phyloP scores from a whole-genome alignment of 768 basidiomycete species.

The Glaciozyma martinii region DNA sequence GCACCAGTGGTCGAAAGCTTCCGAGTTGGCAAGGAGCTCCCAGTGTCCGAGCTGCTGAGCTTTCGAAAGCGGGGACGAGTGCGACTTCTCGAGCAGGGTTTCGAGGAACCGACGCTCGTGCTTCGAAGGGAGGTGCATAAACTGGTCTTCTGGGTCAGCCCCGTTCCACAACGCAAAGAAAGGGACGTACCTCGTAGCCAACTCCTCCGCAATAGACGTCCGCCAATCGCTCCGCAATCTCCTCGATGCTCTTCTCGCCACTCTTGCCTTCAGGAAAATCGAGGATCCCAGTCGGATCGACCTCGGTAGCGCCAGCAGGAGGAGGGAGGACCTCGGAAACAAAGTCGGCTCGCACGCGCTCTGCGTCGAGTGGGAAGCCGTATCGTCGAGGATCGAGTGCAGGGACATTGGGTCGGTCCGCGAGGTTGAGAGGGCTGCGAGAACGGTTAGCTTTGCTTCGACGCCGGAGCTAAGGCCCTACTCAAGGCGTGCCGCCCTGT shows the following conservation, averaged over 20 bases:
- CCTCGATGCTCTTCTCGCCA: conserved; percentile 49
- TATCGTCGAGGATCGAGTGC: conserved; percentile 48
- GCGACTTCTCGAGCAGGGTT: conserved; percentile 56
- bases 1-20: conserved; percentile 74
- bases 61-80: conserved; percentile 27
- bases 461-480: too few relatives aligned
- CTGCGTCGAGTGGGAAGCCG: conserved; percentile 53
- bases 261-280: conserved; percentile 38
- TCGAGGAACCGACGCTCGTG: conserved; percentile 84
- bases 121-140: conserved; percentile 63
- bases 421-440: conserved; percentile 75
- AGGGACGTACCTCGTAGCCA: conserved; percentile 56
- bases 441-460: too few relatives aligned
- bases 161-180: background rate
- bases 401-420: conserved; percentile 51
- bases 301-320: background rate
- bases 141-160: conserved; percentile 5
- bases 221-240: conserved; percentile 62
- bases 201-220: conserved; percentile 72
- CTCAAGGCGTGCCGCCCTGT: conserved; percentile 78
- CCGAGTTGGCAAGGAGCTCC: conserved; percentile 60
- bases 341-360: conserved; percentile 70
- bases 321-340: conserved; percentile 42
- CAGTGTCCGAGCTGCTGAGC: conserved; percentile 50
- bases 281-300: conserved; percentile 24